Evolutionary conservation across 2,329 filamentous ascomycete species (phyloP).

Genomic region (Phyllosticta citrichinensis): DNA sequence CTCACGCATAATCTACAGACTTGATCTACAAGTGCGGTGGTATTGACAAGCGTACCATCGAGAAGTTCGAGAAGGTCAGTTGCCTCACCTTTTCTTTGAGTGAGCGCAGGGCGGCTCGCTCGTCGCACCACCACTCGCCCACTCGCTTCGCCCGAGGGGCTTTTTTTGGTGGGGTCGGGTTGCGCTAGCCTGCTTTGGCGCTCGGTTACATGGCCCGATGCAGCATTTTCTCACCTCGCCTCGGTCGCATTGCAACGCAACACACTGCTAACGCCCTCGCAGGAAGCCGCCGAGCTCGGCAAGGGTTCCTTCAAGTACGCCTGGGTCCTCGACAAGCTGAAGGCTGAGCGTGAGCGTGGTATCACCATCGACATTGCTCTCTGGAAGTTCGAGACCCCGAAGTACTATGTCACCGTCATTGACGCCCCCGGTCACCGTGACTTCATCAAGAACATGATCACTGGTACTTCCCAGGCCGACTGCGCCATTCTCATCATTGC

Average conservation of each 20-base stretch:
- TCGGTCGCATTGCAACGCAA: neutral
- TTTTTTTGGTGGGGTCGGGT: constrained; percentile 30
- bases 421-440: constrained; percentile 99
- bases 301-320: constrained; percentile 99
- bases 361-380: constrained; percentile 99
- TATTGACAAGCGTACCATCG: constrained; percentile 99
- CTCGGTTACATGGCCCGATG: constrained; percentile 14
- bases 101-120: constrained; percentile 13
- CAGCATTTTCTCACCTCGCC: constrained; percentile 1
- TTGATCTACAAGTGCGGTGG: constrained; percentile 99
- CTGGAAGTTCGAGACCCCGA: constrained; percentile 99
- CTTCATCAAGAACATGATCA: constrained; percentile 99
- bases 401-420: constrained; percentile 97
- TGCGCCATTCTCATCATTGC: constrained; percentile 99
- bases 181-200: constrained; percentile 22
- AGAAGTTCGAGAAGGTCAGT: constrained; percentile 99
- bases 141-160: constrained; percentile 24
- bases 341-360: constrained; percentile 99
- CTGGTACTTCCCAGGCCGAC: constrained; percentile 99
- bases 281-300: constrained; percentile 98
- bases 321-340: constrained; percentile 99
- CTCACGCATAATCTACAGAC: constrained; percentile 47
- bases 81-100: constrained; percentile 10
- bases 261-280: constrained; percentile 28
- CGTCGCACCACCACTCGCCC: constrained; percentile 23